A percentile compares a stretch with the other conserved stretches of the same genome.
These are phyloP conservation scores for Heterobasidion occidentale DNA, from an alignment of 1,284 basidiomycete species.

Conservation along the genomic window DNA sequence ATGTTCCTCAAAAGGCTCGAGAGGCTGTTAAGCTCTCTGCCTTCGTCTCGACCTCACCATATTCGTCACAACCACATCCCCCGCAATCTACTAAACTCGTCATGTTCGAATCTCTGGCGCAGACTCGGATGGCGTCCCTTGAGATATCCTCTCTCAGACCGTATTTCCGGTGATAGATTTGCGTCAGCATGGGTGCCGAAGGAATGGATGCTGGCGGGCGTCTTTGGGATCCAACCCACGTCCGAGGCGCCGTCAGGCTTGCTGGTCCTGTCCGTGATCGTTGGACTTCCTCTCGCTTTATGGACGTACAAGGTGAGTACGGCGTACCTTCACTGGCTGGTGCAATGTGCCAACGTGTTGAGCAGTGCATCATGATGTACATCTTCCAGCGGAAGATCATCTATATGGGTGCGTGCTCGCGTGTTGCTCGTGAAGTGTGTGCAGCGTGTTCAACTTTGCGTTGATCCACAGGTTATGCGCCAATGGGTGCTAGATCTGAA, in stretches of 20 bases:
- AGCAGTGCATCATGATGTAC: slow-evolving; percentile 39
- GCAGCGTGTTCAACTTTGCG: not conserved
- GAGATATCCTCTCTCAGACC: not conserved
- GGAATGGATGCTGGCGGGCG: not conserved
- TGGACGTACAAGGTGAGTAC: slow-evolving; percentile 38
- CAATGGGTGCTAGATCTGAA: slow-evolving; percentile 33
- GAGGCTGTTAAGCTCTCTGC: no score
- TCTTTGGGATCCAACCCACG: slow-evolving; percentile 10
- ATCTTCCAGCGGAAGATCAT: slow-evolving; percentile 44
- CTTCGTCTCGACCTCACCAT: no score
- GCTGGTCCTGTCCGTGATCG: slow-evolving; percentile 21
- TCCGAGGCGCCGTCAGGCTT: slow-evolving; percentile 20
- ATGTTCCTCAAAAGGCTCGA: no score
- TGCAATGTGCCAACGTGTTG: not conserved
- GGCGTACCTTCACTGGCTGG: not conserved
- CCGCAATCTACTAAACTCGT: no score
- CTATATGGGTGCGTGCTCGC: slow-evolving; percentile 33
- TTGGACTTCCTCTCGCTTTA: slow-evolving; percentile 31
- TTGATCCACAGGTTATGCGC: slow-evolving; percentile 29
- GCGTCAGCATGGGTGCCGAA: not conserved
- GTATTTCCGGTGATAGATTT: not conserved
- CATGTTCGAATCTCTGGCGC: no score
- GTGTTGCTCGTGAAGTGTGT: not conserved
- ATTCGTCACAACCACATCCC: no score
- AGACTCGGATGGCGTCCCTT: no score